These are phyloP conservation scores for Pneumocystis murina DNA, from an alignment of 1,139 yeast species.

Conservation along the genomic window DNA sequence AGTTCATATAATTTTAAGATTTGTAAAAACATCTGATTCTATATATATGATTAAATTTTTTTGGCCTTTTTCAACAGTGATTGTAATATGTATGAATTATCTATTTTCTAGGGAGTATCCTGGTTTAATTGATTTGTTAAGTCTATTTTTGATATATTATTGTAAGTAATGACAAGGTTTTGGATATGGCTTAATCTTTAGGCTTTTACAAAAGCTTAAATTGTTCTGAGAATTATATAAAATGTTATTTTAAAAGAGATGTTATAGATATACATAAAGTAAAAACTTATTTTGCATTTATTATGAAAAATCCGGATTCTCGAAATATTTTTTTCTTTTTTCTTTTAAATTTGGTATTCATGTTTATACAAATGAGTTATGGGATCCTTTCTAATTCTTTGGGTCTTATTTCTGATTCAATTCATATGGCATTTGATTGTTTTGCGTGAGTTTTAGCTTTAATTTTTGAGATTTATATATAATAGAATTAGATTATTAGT, in stretches of 20 bases:
- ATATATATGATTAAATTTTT: neutral
- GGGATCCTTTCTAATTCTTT: conserved; percentile 85
- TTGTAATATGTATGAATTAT: neutral
- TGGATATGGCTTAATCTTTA: neutral
- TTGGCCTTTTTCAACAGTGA: neutral
- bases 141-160: neutral
- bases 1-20: neutral
- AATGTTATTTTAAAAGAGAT: neutral
- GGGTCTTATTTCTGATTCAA: conserved; percentile 79
- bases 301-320: conserved; percentile 50
- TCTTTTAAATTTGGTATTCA: conserved; percentile 71
- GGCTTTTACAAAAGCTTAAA: neutral
- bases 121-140: neutral
- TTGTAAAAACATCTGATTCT: neutral
- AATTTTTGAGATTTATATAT: neutral
- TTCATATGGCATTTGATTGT: conserved; percentile 82
- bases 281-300: conserved; percentile 8
- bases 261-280: neutral
- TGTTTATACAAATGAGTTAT: conserved; percentile 83
- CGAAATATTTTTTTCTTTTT: conserved; percentile 79
- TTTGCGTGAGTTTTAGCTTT: neutral
- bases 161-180: neutral
- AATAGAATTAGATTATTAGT: conserved; percentile 68
- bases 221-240: neutral
- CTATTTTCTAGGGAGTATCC: neutral